These are phyloP conservation scores for Chaetomium globosum DNA, from an alignment of 2,329 filamentous ascomycete genomes.

Conservation along the genomic window DNA sequence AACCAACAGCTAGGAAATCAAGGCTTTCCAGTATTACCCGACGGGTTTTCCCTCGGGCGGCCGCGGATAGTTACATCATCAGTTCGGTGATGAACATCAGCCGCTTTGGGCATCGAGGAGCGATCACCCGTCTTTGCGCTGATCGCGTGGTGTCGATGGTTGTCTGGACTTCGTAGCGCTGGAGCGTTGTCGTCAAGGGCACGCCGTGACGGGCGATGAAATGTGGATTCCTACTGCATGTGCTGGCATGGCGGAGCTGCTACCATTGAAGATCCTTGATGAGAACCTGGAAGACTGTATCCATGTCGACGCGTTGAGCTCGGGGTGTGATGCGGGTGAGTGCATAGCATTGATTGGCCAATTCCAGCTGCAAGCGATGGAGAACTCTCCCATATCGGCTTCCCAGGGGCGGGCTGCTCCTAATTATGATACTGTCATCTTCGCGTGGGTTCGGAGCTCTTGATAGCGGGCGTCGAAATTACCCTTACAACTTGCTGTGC, in stretches of 20 bases:
- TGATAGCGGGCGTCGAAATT: not conserved
- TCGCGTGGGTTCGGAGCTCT: not conserved
- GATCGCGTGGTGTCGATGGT: not conserved
- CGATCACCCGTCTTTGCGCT: not conserved
- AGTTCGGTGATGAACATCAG: not conserved
- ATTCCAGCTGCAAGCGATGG: not conserved
- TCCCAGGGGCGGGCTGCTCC: not conserved
- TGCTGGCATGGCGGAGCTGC: not conserved
- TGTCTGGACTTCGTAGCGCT: no score
- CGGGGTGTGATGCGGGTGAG: not conserved
- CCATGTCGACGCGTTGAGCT: constrained; percentile 5
- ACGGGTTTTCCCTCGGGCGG: not conserved
- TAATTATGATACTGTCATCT: not conserved
- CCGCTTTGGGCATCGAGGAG: not conserved
- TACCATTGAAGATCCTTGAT: not conserved
- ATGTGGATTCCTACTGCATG: not conserved
- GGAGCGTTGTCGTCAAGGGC: not conserved
- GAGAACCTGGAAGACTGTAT: not conserved
- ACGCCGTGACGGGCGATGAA: not conserved
- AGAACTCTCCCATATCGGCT: not conserved
- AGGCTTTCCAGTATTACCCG: constrained; percentile 12
- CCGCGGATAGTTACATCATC: not conserved
- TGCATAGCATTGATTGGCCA: constrained; percentile 4
- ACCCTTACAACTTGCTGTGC: not conserved
- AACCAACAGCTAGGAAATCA: constrained; percentile 19